Conservation (phyloP, 2,329 filamentous ascomycete genomes). For the Didymella lethalis region DNA sequence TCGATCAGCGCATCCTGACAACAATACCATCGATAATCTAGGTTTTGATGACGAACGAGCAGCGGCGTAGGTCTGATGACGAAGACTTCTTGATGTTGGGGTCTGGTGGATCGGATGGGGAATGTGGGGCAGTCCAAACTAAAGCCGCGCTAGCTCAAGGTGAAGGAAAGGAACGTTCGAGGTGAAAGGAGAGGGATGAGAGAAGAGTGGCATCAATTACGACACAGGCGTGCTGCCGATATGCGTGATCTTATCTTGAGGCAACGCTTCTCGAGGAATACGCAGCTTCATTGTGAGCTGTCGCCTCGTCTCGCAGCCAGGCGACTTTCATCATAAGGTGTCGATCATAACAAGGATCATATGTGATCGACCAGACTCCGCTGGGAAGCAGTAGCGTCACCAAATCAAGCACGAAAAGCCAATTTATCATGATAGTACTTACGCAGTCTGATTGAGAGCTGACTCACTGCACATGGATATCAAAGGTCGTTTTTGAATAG, state of each 20-base stretch:
- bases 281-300: constrained; percentile 9
- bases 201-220: not conserved
- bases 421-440: not conserved
- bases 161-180: constrained; percentile 7
- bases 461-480: too few species aligned
- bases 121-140: constrained; percentile 6
- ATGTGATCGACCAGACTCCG: constrained; percentile 13
- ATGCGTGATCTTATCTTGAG: not conserved
- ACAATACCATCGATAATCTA: not conserved
- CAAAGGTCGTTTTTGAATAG: not conserved
- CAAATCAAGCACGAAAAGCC: constrained; percentile 4
- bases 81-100: not conserved
- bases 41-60: not conserved
- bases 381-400: constrained; percentile 6
- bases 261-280: not conserved
- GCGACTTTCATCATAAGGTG: constrained; percentile 11
- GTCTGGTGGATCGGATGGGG: not conserved
- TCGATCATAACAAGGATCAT: constrained; percentile 9
- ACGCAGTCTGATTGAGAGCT: not conserved
- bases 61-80: not conserved
- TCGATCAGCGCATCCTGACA: not conserved
- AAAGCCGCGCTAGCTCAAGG: constrained; percentile 8
- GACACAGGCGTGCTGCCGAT: not conserved
- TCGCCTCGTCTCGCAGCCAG: constrained; percentile 11
- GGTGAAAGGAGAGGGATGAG: too few species aligned